A percentile compares a stretch with the other conserved stretches of the same genome.
Evolutionary conservation across 768 basidiomycete species (phyloP).

Genomic region (Termitomyces titanicus): DNA sequence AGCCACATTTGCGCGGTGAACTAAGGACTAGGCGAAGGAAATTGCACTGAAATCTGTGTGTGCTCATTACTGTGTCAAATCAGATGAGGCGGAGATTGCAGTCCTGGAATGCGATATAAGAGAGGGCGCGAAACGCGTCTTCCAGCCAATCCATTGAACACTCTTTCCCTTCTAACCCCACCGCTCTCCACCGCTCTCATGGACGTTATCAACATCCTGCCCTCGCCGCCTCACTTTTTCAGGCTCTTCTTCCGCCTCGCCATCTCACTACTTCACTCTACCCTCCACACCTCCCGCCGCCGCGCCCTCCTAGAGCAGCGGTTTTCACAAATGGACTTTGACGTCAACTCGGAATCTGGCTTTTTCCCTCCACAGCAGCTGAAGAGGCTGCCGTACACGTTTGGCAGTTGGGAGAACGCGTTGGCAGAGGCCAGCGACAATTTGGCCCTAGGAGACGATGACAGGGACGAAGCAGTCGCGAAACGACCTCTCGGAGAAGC

Average conservation of each 20-base stretch:
- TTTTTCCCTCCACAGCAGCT: conserved; percentile 78
- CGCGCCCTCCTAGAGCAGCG: conserved; percentile 28
- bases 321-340: conserved; percentile 42
- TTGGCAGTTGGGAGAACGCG: conserved; percentile 68
- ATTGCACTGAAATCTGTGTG: conserved; percentile 10
- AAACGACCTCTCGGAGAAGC: conserved; percentile 53
- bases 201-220: conserved; percentile 44
- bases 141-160: not conserved
- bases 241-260: conserved; percentile 44
- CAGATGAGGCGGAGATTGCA: conserved; percentile 18
- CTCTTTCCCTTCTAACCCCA: not conserved
- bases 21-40: conserved; percentile 11
- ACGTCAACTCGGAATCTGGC: conserved; percentile 63
- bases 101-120: conserved; percentile 13
- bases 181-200: conserved; percentile 20
- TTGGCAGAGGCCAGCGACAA: conserved; percentile 49
- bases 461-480: conserved; percentile 39
- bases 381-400: conserved; percentile 49
- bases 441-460: conserved; percentile 57
- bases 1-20: conserved; percentile 11
- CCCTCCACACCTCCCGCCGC: conserved; percentile 29
- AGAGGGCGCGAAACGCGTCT: conserved; percentile 8
- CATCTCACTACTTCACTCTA: conserved; percentile 42
- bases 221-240: conserved; percentile 50
- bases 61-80: conserved; percentile 13